Base-by-base conservation (phyloP, 306 rosid genomes). In the Castanea mollissima region DNA sequence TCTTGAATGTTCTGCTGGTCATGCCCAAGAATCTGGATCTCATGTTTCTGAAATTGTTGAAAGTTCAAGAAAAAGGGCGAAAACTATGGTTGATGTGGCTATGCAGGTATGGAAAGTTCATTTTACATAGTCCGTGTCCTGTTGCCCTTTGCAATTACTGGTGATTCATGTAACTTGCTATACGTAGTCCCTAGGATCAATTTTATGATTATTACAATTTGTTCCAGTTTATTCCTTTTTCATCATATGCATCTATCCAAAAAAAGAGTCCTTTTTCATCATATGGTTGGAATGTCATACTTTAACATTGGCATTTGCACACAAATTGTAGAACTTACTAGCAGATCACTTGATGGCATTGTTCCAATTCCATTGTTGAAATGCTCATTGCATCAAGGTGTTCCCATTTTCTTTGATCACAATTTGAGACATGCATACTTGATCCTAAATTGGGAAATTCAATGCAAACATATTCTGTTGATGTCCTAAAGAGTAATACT, bases 41-140 rank as follows among this genome's bases (percentile, higher is more conserved):
- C 93, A 81, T 85, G 88, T 92, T 62, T 84, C 82, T 86, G 99
- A 92, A 69, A 92, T 94, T 78, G 92, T 92, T 56, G 99, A 89
- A 81, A 90, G 92, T 89, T 94, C 95, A 55, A 90, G 88, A 86
- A 87, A 82, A 75, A 90, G 78, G 82, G 97, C 97, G 78, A 82
- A 54, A 73, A 85, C 75, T 76, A 87, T 94, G 88, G 94, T 92
- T 79, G 86, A 85, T 80, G 91, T 83, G 79, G 97, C 97, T 57
- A 76, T 88, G 76, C 90, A 92, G 99, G 99, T 94, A 84, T 38
- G 62, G 72, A 77, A 75, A 73, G 64, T 78, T 68, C 54, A 31
- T 32, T 19, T 49, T 13, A 65, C 20, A 74, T 74, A 16, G n/a
- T 23, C 55, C 23, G 1, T 1, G 32, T 59, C 16, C 65, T 23